phyloP scores from a whole-genome alignment of 345 rosid genomes.

The Populus alba region DNA sequence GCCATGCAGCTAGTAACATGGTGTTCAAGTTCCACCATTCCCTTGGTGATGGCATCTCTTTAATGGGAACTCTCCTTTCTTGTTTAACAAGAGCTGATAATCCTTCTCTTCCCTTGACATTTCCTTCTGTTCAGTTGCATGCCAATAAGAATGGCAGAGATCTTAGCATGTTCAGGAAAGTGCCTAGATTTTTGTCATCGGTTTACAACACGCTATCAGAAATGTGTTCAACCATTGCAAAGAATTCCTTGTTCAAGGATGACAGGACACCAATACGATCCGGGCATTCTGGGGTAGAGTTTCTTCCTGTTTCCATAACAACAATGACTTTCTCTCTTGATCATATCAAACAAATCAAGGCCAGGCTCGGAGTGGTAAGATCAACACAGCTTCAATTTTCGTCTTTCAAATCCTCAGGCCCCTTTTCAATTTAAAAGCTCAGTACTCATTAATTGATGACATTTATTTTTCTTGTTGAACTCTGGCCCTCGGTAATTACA shows the following conservation, averaged over 20 bases:
- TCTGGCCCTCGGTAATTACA: slow-evolving; percentile 1
- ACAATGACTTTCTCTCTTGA: slow-evolving; percentile 36
- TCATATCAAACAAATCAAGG: slow-evolving; percentile 34
- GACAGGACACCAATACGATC: slow-evolving; percentile 34
- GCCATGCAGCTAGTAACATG: slow-evolving; percentile 23
- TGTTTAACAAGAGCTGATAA: slow-evolving; percentile 49
- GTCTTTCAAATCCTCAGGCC: background rate
- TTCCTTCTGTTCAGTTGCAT: slow-evolving; percentile 27
- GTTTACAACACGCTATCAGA: slow-evolving; percentile 26
- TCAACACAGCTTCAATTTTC: background rate
- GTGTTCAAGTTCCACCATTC: slow-evolving; percentile 60
- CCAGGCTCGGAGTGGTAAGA: slow-evolving; percentile 32
- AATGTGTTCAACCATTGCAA: slow-evolving; percentile 31
- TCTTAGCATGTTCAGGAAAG: background rate
- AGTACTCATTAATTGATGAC: background rate
- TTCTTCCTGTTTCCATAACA: slow-evolving; percentile 22
- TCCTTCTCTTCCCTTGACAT: slow-evolving; percentile 41
- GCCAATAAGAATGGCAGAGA: background rate
- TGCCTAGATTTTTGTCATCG: slow-evolving; percentile 5
- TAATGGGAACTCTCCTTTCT: slow-evolving; percentile 56
- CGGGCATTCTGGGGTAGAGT: slow-evolving; percentile 26
- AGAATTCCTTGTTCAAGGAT: slow-evolving; percentile 36
- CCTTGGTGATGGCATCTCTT: slow-evolving; percentile 51
- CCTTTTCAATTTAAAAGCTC: background rate
- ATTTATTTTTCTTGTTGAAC: background rate